Evolutionary conservation across 73 alveolate genomes (phyloP), one percentile per base, ranked within the genome.

Genomic region (Paramecium primaurelia): DNA sequence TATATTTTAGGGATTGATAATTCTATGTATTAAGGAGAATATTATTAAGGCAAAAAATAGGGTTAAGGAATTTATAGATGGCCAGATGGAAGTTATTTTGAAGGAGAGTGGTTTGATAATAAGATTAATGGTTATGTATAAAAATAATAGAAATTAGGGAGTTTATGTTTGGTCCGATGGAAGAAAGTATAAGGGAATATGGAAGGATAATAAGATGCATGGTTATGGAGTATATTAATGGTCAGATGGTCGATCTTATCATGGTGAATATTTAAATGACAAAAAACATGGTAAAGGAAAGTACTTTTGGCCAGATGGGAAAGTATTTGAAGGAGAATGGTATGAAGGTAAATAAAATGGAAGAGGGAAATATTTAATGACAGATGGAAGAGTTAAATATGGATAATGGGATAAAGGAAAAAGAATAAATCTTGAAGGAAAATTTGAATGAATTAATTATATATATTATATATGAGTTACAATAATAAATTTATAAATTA

Each of bases 261-360:
- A 58, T 30, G 95, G 95, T 4, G 59, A 92, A 86, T 92, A 75
- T 44, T 45, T 54, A 11, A 86, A 92, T 86, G 95, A 92, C 59
- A 92, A 92, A 86, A 92, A 92, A 71, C 86, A 92, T 2, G 95
- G 95, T 3, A 59, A 88, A 69, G 98, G 98, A 30, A 88, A 42
- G 44, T 97, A 95, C 71, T 90, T 75, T 75, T 96, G 98, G 97
- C 93, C 95, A 38, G 98, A 95, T 93, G 98, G 97, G 40, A 87
- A 92, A 28, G 59, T 9, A 14, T 86, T 86, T 59, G 86, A 92
- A 92, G 95, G 95, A 36, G 59, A 40, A 36, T 86, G 95, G 93
- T 20, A 30, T 38, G 71, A 92, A 9, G 95, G 95, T 4, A 89
- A 77, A 71, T 49, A 92, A 44, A 86, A 92, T 92, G 95, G 95